Evolutionary conservation across 2,329 filamentous ascomycete species (phyloP).

Genomic region (Fusarium irregulare): DNA sequence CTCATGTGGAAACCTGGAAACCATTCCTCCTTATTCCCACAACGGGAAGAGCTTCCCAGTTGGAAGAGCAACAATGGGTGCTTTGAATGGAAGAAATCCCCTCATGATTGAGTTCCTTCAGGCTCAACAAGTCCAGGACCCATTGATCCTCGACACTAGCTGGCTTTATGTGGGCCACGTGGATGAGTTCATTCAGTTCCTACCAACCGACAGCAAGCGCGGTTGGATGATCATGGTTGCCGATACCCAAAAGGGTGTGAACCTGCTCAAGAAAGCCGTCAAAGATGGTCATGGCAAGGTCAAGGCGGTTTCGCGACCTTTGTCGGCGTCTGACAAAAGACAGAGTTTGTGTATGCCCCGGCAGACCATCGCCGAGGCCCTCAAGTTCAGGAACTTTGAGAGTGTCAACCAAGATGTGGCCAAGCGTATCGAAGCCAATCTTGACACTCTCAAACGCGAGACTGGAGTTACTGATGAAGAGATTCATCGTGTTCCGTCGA

Average conservation of each 20-base stretch:
- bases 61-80: conserved; percentile 40
- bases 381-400: conserved; percentile 20
- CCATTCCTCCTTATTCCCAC: conserved; percentile 50
- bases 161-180: conserved; percentile 47
- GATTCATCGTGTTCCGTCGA: conserved; percentile 37
- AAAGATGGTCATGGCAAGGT: conserved; percentile 29
- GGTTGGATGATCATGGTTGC: conserved; percentile 44
- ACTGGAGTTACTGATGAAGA: conserved; percentile 42
- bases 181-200: conserved; percentile 48
- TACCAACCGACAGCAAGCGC: conserved; percentile 40
- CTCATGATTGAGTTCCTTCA: conserved; percentile 47
- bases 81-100: conserved; percentile 13
- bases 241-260: conserved; percentile 38
- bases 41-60: conserved; percentile 36
- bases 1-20: conserved; percentile 51
- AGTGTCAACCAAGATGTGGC: conserved; percentile 20
- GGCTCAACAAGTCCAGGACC: conserved; percentile 51
- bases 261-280: conserved; percentile 31
- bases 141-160: conserved; percentile 49
- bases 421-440: conserved; percentile 38
- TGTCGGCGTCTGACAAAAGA: background rate
- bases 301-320: conserved; percentile 28
- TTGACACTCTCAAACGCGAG: conserved; percentile 40
- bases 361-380: conserved; percentile 31
- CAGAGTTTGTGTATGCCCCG: conserved; percentile 4